Evolutionary conservation across 345 rosid genomes (phyloP).

Genomic region (Eucalyptus microcorys): DNA sequence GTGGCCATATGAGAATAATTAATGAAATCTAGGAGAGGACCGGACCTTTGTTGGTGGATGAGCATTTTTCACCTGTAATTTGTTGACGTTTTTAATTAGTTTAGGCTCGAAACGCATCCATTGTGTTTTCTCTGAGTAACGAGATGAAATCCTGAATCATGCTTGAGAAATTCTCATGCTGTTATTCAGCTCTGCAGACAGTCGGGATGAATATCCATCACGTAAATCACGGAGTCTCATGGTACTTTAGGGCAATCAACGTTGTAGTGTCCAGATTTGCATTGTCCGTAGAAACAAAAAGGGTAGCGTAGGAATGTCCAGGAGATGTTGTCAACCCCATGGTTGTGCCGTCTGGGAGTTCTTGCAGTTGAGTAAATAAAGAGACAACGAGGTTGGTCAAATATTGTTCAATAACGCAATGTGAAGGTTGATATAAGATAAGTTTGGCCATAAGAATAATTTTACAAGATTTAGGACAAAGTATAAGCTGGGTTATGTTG

Average conservation of each 20-base stretch:
- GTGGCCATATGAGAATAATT: neutral
- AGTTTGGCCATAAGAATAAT: neutral
- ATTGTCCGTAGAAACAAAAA: neutral
- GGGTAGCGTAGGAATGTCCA: neutral
- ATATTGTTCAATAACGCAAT: neutral
- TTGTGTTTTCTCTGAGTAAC: neutral
- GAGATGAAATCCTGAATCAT: neutral
- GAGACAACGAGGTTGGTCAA: neutral
- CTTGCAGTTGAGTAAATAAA: neutral
- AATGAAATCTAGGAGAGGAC: neutral
- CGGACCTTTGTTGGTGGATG: neutral
- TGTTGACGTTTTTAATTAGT: neutral
- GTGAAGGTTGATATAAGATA: neutral
- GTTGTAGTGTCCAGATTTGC: neutral
- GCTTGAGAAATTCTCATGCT: neutral
- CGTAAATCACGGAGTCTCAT: neutral
- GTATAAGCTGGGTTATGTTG: neutral
- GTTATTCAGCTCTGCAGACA: neutral
- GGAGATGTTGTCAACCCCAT: neutral
- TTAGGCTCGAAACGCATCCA: neutral
- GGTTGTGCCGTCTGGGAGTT: neutral
- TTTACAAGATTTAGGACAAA: neutral
- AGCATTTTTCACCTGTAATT: neutral
- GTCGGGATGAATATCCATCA: neutral
- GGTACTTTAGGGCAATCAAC: neutral